These are phyloP conservation scores for Aureobasidium namibiae DNA, from an alignment of 2,329 filamentous ascomycete genomes.

Conservation along the genomic window DNA sequence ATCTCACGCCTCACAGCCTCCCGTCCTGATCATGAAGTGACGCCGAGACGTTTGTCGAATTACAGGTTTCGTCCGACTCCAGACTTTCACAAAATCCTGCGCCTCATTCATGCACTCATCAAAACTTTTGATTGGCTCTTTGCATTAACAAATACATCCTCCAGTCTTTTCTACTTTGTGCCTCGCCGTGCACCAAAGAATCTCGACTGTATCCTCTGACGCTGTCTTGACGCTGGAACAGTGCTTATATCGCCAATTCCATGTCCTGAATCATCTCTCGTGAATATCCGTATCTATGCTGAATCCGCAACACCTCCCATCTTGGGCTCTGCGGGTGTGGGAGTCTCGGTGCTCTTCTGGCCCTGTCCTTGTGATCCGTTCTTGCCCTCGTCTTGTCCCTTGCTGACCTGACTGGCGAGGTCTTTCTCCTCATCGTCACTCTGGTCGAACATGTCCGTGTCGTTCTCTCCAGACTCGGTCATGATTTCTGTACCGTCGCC, in stretches of 20 bases:
- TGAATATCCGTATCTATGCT: background rate
- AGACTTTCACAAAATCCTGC: too few species aligned
- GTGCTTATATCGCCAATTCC: conserved; percentile 10
- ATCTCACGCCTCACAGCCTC: background rate
- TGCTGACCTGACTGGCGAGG: conserved; percentile 72
- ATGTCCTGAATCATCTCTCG: conserved; percentile 1
- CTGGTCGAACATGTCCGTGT: conserved; percentile 90
- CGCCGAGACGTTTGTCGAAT: background rate
- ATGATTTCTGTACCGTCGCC: conserved; percentile 91
- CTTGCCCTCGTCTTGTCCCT: conserved; percentile 40
- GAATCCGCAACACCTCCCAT: conserved; percentile 16
- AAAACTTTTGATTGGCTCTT: conserved; percentile 4
- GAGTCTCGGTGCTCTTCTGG: conserved; percentile 15
- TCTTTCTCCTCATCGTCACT: conserved; percentile 56
- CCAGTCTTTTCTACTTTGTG: background rate
- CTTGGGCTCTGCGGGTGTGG: conserved; percentile 23
- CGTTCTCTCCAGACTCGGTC: conserved; percentile 58
- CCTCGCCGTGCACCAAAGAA: background rate
- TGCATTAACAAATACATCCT: background rate
- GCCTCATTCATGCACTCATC: background rate
- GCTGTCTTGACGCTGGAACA: background rate
- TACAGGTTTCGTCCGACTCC: too few species aligned
- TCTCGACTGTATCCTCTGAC: background rate
- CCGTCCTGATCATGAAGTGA: background rate
- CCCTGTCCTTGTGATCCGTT: conserved; percentile 21